Evolutionary conservation across 805 yeast species (phyloP), one percentile per base, ranked within the genome.

Genomic region (Starmerella roubikii): DNA sequence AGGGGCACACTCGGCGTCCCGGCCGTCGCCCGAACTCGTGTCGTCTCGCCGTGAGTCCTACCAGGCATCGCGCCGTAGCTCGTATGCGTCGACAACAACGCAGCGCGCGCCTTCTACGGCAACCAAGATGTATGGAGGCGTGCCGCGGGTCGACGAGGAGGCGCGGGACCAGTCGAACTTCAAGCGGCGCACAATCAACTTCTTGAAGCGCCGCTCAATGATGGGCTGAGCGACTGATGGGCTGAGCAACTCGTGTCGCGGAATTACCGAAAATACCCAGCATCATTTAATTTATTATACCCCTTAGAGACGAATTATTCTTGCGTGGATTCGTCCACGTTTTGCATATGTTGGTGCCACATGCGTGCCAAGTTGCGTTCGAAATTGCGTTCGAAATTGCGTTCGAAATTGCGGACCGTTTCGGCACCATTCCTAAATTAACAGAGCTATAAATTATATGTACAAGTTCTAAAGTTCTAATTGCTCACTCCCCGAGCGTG

Each of bases 161-260:
- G 10, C 10, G 7, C 48, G 52, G 38, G 50, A 50, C 20, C 44
- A 53, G 10, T 54, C 59, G n/a, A 46, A 56, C 41, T 35, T 44
- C 32, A 46, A 39, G 32, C 25, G 32, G 16, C 51, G 48, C 48
- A 59, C 60, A 13, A 54, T 59, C 27, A 61, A 58, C 33, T 57
- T 56, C 41, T 55, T 59, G 53, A 56, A 56, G 46, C 50, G 64
- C 21, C 50, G 62, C n/a, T 57, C 61, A 8, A 45, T 59, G 35
- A 48, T 57, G 9, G 54, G 52, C 25, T 47, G 21, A 30, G 17
- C 21, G 13, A n/a, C n/a, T n/a, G n/a, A n/a, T n/a, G n/a, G n/a
- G n/a, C n/a, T n/a, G n/a, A n/a, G n/a, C n/a, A n/a, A n/a, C n/a
- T n/a, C n/a, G n/a, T n/a, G n/a, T n/a, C n/a, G n/a, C n/a, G n/a